Conservation (phyloP, 805 yeast species). For the Blastobotrys chiropterorum region DNA sequence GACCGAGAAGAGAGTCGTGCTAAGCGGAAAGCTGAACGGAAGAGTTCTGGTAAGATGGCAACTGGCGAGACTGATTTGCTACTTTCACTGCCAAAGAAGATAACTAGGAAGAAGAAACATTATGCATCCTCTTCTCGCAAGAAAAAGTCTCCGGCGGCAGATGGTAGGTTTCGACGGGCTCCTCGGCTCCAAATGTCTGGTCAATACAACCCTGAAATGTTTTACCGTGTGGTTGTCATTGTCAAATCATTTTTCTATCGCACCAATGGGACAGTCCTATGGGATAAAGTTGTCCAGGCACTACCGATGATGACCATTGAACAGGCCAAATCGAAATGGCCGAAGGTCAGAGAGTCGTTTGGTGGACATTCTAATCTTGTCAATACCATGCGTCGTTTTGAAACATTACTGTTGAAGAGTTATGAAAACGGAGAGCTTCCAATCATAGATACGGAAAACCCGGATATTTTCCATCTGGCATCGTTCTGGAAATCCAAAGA, state of each 20-base stretch:
- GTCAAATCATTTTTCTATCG: slow-evolving; percentile 47
- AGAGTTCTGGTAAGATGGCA: neutral
- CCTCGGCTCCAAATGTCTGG: neutral
- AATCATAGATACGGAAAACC: slow-evolving; percentile 36
- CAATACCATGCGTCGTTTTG: slow-evolving; percentile 55
- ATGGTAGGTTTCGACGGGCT: neutral
- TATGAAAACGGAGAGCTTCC: slow-evolving; percentile 45
- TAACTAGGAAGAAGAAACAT: slow-evolving; percentile 2
- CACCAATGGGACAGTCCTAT: slow-evolving; percentile 51
- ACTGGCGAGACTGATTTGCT: slow-evolving; percentile 1
- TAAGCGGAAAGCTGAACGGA: neutral
- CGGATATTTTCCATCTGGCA: slow-evolving; percentile 48
- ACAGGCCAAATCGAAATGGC: slow-evolving; percentile 61
- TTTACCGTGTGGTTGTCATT: slow-evolving; percentile 62
- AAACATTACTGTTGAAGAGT: slow-evolving; percentile 51
- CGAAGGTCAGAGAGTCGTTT: slow-evolving; percentile 50
- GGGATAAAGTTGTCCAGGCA: slow-evolving; percentile 48
- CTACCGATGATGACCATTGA: slow-evolving; percentile 27
- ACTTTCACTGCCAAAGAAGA: slow-evolving; percentile 5
- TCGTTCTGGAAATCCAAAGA: slow-evolving; percentile 62
- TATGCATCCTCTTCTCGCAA: neutral
- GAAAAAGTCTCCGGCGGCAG: neutral
- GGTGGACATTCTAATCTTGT: slow-evolving; percentile 57
- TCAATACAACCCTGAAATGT: slow-evolving; percentile 38
- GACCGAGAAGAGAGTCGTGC: neutral